These are phyloP conservation scores for Penicillium canescens DNA, from an alignment of 495 filamentous ascomycete genomes.

Conservation along the genomic window DNA sequence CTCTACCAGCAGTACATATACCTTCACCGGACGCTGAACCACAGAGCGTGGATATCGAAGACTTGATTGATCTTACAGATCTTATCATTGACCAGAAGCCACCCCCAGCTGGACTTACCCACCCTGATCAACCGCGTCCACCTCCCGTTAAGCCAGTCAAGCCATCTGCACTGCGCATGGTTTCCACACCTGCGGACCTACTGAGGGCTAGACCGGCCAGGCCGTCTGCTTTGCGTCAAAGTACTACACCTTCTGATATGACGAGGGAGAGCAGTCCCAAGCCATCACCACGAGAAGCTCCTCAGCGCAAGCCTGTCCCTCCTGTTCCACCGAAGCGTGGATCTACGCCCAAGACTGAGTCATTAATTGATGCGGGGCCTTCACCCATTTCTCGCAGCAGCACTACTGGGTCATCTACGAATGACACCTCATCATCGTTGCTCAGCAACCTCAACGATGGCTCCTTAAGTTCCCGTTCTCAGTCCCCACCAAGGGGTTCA, in stretches of 20 bases:
- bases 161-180: slow-evolving; percentile 60
- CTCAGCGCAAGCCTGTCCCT: slow-evolving; percentile 46
- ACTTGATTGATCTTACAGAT: slow-evolving; percentile 65
- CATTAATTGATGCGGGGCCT: slow-evolving; percentile 18
- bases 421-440: slow-evolving; percentile 4
- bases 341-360: slow-evolving; percentile 22
- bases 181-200: slow-evolving; percentile 19
- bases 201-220: slow-evolving; percentile 7
- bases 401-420: slow-evolving; percentile 6
- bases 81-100: slow-evolving; percentile 40
- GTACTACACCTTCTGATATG: background rate
- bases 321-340: slow-evolving; percentile 43
- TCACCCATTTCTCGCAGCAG: slow-evolving; percentile 14
- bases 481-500: slow-evolving; percentile 6
- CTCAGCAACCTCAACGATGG: background rate
- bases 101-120: slow-evolving; percentile 6
- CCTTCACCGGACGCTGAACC: slow-evolving; percentile 11
- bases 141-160: slow-evolving; percentile 67
- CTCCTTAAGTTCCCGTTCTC: background rate
- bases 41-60: slow-evolving; percentile 47
- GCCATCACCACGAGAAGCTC: slow-evolving; percentile 13
- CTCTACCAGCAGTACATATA: slow-evolving; percentile 13
- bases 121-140: slow-evolving; percentile 22
- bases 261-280: background rate
- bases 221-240: slow-evolving; percentile 1